These are phyloP conservation scores for Avena atlantica DNA, from an alignment of 176 grass and related monocot species.

Conservation along the genomic window DNA sequence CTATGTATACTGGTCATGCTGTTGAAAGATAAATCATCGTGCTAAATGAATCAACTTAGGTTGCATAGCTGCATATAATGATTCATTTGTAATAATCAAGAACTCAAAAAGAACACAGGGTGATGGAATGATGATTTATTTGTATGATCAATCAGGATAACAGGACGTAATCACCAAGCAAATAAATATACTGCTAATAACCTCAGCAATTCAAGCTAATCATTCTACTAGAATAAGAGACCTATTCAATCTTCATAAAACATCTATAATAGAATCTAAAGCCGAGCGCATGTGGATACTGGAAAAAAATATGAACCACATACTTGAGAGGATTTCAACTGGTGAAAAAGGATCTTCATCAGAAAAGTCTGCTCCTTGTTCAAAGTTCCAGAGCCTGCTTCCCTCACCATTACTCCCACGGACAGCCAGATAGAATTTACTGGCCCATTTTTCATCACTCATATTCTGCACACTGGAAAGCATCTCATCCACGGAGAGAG, in stretches of 20 bases:
- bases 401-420: background rate
- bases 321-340: background rate
- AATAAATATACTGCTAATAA: background rate
- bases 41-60: background rate
- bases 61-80: background rate
- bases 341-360: constrained; percentile 3
- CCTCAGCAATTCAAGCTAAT: background rate
- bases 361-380: background rate
- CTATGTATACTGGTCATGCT: background rate
- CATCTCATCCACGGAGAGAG: background rate
- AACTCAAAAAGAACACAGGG: background rate
- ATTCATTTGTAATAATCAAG: background rate
- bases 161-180: background rate
- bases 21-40: background rate
- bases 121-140: background rate
- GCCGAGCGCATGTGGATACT: background rate
- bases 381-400: background rate
- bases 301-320: background rate
- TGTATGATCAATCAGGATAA: constrained; percentile 12
- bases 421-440: background rate
- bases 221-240: background rate
- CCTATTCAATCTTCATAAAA: background rate
- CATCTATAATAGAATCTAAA: background rate
- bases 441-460: background rate
- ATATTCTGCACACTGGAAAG: background rate